Percentiles rank a stretch among this genome's conserved stretches.
phyloP scores from a whole-genome alignment of 129 eudicot species.

The Artemisia annua region DNA sequence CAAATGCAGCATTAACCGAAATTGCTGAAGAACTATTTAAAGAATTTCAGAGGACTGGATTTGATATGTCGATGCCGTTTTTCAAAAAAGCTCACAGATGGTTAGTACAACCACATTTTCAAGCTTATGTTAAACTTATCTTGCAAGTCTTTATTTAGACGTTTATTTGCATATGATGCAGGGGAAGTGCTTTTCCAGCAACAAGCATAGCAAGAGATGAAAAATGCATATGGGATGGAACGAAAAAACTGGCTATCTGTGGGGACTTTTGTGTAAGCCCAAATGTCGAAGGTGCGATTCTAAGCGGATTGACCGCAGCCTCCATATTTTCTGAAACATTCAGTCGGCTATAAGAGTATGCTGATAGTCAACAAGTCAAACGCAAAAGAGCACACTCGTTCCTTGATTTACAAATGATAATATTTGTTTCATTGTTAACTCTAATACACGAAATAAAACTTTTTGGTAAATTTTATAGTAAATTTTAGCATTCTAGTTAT shows the following conservation, averaged over 20 bases:
- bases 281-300: conserved; percentile 87
- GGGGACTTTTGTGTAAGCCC: conserved; percentile 96
- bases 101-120: conserved; percentile 40
- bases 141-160: background rate
- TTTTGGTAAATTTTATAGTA: too few relatives aligned
- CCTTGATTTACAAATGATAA: too few relatives aligned
- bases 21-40: conserved; percentile 72
- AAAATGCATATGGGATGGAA: conserved; percentile 77
- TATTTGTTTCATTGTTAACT: too few relatives aligned
- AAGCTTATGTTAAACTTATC: background rate
- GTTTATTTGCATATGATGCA: conserved; percentile 24
- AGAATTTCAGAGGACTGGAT: conserved; percentile 73
- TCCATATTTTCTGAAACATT: conserved; percentile 51
- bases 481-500: too few relatives aligned
- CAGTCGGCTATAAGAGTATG: conserved; percentile 39
- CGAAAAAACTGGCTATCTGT: conserved; percentile 70
- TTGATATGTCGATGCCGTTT: conserved; percentile 57
- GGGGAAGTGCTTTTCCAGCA: conserved; percentile 99
- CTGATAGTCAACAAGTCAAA: conserved; percentile 8
- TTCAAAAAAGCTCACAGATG: conserved; percentile 96
- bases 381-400: background rate
- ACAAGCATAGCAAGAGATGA: conserved; percentile 67
- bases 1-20: conserved; percentile 52
- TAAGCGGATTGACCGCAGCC: conserved; percentile 86
- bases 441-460: too few relatives aligned